Percentiles rank a stretch among this genome's conserved stretches.
Evolutionary conservation across 257 asterid species (phyloP).

Genomic region (Parsonsia alboflavescens): DNA sequence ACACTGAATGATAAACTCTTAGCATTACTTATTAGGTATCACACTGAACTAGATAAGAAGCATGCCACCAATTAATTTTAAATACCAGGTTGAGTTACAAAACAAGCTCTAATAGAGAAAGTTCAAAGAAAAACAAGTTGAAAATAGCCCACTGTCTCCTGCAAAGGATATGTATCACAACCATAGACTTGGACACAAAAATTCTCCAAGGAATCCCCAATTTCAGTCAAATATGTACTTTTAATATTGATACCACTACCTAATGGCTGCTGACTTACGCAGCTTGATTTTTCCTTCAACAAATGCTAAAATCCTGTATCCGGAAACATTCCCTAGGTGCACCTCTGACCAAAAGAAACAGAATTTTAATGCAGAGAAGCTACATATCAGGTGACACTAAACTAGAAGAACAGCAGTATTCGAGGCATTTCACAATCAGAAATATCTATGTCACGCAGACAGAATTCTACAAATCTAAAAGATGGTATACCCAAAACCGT

Average conservation of each 20-base stretch:
- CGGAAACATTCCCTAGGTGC: neutral
- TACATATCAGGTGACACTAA: neutral
- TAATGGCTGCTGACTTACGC: neutral
- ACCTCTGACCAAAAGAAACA: neutral
- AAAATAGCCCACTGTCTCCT: neutral
- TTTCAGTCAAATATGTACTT: neutral
- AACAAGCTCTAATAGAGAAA: too few species aligned
- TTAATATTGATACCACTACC: neutral
- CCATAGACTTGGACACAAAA: neutral
- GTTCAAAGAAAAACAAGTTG: neutral
- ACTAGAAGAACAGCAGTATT: neutral
- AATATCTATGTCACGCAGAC: neutral
- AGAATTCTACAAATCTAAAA: neutral
- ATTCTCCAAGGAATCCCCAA: neutral
- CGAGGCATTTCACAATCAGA: neutral
- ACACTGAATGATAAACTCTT: too few species aligned
- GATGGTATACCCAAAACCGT: neutral
- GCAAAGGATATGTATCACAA: neutral
- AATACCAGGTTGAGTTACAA: too few species aligned
- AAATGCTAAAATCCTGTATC: neutral
- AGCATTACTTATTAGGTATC: too few species aligned
- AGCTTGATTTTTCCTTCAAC: neutral
- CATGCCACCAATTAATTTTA: too few species aligned
- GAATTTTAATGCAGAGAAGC: neutral
- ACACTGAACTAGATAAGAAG: too few species aligned